Conservation (phyloP, 768 basidiomycete species). For the Tephrocybe sp. region DNA sequence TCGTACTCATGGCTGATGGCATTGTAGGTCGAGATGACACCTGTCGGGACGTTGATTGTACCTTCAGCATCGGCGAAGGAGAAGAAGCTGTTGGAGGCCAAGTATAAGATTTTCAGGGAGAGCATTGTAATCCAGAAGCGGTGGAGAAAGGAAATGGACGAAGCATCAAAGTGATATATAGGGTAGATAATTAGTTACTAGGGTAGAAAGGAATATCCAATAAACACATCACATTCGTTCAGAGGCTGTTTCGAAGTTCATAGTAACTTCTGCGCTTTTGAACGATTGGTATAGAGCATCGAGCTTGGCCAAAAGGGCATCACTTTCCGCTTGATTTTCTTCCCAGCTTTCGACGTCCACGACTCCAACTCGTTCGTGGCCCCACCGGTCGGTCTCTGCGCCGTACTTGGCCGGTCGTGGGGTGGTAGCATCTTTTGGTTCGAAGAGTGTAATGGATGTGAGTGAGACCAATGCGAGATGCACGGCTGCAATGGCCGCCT, state of each 20-base stretch:
- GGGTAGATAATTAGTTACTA: neutral
- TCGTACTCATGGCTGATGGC: constrained; percentile 22
- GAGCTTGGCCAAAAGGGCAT: constrained; percentile 50
- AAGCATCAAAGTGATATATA: constrained; percentile 32
- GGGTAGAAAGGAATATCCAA: neutral
- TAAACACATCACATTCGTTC: constrained; percentile 11
- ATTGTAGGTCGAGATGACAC: constrained; percentile 86
- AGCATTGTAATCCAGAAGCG: constrained; percentile 84
- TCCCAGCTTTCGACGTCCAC: constrained; percentile 52
- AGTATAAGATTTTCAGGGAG: constrained; percentile 93
- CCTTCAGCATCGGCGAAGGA: constrained; percentile 65
- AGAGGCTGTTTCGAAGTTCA: constrained; percentile 13
- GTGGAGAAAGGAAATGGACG: constrained; percentile 82
- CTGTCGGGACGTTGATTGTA: constrained; percentile 67
- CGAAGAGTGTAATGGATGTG: constrained; percentile 42
- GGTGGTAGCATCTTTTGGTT: constrained; percentile 17
- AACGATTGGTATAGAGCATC: constrained; percentile 49
- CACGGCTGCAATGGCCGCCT: constrained; percentile 66
- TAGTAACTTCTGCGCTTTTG: constrained; percentile 23
- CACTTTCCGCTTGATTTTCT: constrained; percentile 45
- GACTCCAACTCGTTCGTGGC: constrained; percentile 50
- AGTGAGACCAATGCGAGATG: constrained; percentile 66
- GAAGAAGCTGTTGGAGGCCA: constrained; percentile 79
- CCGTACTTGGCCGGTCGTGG: constrained; percentile 48
- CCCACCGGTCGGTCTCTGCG: constrained; percentile 58